Evolutionary conservation across 1,139 yeast species (phyloP), one percentile per base, ranked within the genome.

Genomic region (Sugiyamaella pinicola): DNA sequence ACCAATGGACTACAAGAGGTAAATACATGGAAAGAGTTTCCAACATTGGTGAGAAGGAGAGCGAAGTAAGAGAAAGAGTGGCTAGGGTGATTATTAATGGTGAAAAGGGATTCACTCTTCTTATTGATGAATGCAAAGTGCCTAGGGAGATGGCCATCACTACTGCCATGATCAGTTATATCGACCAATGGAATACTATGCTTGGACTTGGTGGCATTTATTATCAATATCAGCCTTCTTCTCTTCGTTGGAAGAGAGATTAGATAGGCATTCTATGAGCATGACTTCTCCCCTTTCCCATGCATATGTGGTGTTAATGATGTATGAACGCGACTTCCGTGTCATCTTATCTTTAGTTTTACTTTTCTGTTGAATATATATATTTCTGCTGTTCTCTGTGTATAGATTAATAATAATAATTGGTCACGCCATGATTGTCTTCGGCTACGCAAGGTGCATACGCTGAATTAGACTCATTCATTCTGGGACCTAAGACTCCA

Each of bases 141-240:
- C 74, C 81, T 8, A 67, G 77, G 44, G 85, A 81, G 58, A 62
- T 83, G 69, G 87, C 84, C 0, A 64, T 83, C 29, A 71, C 82
- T 34, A 77, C 84, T 4, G 86, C 85, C 1, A 69, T 83, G 60
- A 77, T 82, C 58, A 80, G 84, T 43, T 78, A 72, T 64, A 76
- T 83, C 54, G 87, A 83, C 61, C 86, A 82, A 58, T 83, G 87
- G 87, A 83, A 80, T 62, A 82, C 87, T 15, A 71, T 73, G 57
- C 66, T 78, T 46, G 80, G 79, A 28, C 79, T 81, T 33, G 86
- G 87, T 19, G 87, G 87, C 29, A 79, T 82, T 47, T 82, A 82
- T 65, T 76, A 74, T 57, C 80, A 81, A 3, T 74, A 79, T 62
- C 80, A 79, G 64, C 75, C 75, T 41, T 63, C 68, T 31, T 81